Percentiles rank a stretch among this genome's conserved stretches.
phyloP scores from a whole-genome alignment of 2,329 filamentous ascomycete genomes.

The Plectosphaerella sp. region DNA sequence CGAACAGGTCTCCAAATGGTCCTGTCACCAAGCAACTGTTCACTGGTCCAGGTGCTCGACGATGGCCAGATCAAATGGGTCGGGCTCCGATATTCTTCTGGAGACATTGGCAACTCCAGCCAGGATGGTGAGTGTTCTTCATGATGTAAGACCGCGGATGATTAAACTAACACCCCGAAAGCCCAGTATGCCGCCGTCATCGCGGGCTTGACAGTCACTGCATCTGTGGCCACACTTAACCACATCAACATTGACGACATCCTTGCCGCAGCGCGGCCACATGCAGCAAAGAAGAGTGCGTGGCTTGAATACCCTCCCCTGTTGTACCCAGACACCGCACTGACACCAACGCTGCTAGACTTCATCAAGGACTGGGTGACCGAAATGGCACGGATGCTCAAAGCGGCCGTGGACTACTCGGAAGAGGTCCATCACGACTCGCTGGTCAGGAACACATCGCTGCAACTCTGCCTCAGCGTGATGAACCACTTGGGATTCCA shows the following conservation, averaged over 20 bases:
- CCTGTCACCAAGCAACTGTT: constrained; percentile 57
- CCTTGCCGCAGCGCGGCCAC: constrained; percentile 59
- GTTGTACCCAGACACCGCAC: not conserved
- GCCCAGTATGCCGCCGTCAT: constrained; percentile 54
- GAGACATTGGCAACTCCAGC: constrained; percentile 42
- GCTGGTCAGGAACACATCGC: constrained; percentile 65
- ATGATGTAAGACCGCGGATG: no score
- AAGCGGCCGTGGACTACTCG: constrained; percentile 76
- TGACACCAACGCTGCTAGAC: constrained; percentile 28
- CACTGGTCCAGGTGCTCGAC: constrained; percentile 53
- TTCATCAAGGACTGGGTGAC: constrained; percentile 60
- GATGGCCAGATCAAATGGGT: constrained; percentile 58
- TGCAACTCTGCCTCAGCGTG: constrained; percentile 74
- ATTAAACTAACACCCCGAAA: constrained; percentile 21
- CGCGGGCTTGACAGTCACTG: constrained; percentile 54
- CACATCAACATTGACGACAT: constrained; percentile 64
- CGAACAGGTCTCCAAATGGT: constrained; percentile 51
- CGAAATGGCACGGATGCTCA: constrained; percentile 65
- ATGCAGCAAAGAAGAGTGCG: constrained; percentile 30
- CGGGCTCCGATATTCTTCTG: constrained; percentile 43
- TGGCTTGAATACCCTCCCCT: not conserved
- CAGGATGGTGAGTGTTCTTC: constrained; percentile 37
- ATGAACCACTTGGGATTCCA: constrained; percentile 74
- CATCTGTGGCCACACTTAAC: constrained; percentile 39
- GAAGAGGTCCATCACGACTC: constrained; percentile 68